Evolutionary conservation across 139 green algal species (phyloP), one percentile per base, ranked within the genome.

Genomic region (Chlorella ohadii): DNA sequence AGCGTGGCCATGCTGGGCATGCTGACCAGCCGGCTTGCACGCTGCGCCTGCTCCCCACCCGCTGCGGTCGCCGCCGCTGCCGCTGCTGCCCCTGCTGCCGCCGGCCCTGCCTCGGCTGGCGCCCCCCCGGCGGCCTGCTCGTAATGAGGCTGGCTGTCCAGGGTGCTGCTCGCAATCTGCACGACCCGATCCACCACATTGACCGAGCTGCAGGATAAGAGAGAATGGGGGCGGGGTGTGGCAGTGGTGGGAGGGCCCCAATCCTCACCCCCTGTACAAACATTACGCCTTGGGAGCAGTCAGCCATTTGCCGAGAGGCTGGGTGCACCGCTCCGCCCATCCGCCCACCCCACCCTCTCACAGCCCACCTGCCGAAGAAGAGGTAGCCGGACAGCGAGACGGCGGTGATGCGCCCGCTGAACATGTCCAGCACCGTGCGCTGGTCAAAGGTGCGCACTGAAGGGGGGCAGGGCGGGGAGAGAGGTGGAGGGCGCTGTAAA

Each of bases 281-380:
- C 44, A 51, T 51, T 6, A 51, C n/a, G n/a, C n/a, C n/a, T n/a
- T n/a, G n/a, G n/a, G n/a, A n/a, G n/a, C 44, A 16, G 44, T 51
- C 44, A 6, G 44, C 44, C 44, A 51, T 6, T 9, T 16, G 44
- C 44, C 44, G 9, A 51, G 44, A 51, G 6, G 44, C 44, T 9
- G 9, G 44, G 44, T 33, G 31, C 27, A 68, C 13, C 1, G 28
- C 63, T 36, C 13, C 59, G 5, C 28, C 12, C 59, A 31, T 68
- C 28, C 23, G 0, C 27, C 28, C 63, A 36, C 27, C 13, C 28
- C 28, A n/a, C 16, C 67, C 22, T 33, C 17, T 0, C 34, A 1
- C 33, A 20, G 5, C 47, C 16, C 44, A 76, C 71, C 68, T 88
- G 39, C 94, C 94, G 78, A 97, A 97, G 89, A 97, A 97, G n/a